Evolutionary conservation across 495 filamentous ascomycete species (phyloP).

Genomic region (Jackrogersella multiformis): DNA sequence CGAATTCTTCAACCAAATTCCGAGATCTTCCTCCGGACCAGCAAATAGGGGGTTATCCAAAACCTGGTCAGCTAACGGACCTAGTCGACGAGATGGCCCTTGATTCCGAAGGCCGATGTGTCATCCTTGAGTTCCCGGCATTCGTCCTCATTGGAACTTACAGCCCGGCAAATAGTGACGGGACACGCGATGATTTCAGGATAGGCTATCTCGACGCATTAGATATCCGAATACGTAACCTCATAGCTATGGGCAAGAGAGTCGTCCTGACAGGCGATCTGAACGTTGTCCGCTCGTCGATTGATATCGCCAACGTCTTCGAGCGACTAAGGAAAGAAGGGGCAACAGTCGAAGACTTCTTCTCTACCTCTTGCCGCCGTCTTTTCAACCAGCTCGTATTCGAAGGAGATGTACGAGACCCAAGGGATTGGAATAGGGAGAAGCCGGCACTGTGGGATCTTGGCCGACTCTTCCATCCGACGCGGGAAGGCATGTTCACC

Average conservation of each 20-base stretch:
- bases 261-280: slow-evolving; percentile 90
- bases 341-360: slow-evolving; percentile 71
- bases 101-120: slow-evolving; percentile 91
- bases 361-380: slow-evolving; percentile 77
- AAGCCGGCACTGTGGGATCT: slow-evolving; percentile 84
- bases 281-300: slow-evolving; percentile 80
- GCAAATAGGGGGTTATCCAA: slow-evolving; percentile 92
- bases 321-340: slow-evolving; percentile 77
- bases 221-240: slow-evolving; percentile 83
- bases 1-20: slow-evolving; percentile 77
- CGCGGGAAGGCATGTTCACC: slow-evolving; percentile 89
- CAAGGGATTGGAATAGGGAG: slow-evolving; percentile 77
- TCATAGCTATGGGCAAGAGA: slow-evolving; percentile 78
- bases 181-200: slow-evolving; percentile 84
- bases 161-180: slow-evolving; percentile 86
- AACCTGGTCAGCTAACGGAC: slow-evolving; percentile 67
- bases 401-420: slow-evolving; percentile 73
- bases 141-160: slow-evolving; percentile 94
- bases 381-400: slow-evolving; percentile 86
- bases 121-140: slow-evolving; percentile 93
- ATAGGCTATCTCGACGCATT: slow-evolving; percentile 80
- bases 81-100: slow-evolving; percentile 73
- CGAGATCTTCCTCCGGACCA: slow-evolving; percentile 78
- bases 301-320: slow-evolving; percentile 75
- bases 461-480: slow-evolving; percentile 82